phyloP scores from a whole-genome alignment of 805 yeast genomes.

The Jamesozyma jinghongensis region DNA sequence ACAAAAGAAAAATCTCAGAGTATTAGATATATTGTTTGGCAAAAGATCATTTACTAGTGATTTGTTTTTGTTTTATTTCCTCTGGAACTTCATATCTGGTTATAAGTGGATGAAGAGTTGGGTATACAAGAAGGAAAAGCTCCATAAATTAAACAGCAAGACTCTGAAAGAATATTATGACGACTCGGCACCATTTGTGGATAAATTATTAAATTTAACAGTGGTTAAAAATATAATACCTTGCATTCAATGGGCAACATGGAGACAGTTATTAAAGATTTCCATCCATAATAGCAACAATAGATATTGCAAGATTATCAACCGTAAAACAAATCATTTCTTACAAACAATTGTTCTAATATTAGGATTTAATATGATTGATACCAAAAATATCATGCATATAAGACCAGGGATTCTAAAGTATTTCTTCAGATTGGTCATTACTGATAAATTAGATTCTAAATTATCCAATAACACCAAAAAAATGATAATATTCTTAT shows the following conservation, averaged over 20 bases:
- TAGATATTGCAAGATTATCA: conserved; percentile 1
- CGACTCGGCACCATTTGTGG: conserved; percentile 10
- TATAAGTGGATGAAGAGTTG: conserved; percentile 7
- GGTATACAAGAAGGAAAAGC: background rate
- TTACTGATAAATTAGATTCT: conserved; percentile 4
- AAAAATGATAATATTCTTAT: conserved; percentile 8
- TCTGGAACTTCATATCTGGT: conserved; percentile 14
- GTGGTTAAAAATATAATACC: conserved; percentile 17
- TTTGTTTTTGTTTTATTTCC: conserved; percentile 11
- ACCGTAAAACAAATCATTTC: conserved; percentile 3
- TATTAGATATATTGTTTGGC: conserved; percentile 7
- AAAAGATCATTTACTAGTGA: conserved; percentile 11
- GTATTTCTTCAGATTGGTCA: conserved; percentile 10
- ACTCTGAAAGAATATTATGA: background rate
- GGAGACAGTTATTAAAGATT: conserved; percentile 17
- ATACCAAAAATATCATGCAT: conserved; percentile 14
- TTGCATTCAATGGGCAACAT: conserved; percentile 22
- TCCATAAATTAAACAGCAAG: background rate
- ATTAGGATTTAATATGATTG: conserved; percentile 16
- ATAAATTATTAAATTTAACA: conserved; percentile 18
- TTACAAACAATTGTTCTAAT: conserved; percentile 17
- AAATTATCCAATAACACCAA: background rate
- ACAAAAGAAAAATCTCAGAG: background rate
- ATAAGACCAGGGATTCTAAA: conserved; percentile 16
- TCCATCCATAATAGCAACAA: conserved; percentile 4